phyloP scores from a whole-genome alignment of 2,329 filamentous ascomycete species.

The Botrytis porri region DNA sequence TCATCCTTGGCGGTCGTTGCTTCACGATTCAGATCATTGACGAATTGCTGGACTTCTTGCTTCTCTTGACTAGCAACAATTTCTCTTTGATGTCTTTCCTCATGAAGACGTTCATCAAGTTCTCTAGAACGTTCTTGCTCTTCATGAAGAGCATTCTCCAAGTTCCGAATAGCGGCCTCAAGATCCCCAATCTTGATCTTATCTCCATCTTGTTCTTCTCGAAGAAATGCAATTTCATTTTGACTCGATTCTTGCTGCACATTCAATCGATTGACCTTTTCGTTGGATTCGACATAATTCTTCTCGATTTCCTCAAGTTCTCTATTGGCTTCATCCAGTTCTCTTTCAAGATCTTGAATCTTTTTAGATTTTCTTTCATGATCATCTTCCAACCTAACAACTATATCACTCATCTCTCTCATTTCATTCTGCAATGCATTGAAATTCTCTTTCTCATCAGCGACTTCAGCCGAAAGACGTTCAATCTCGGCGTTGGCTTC shows the following conservation, averaged over 20 bases:
- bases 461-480: constrained; percentile 67
- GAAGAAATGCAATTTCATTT: constrained; percentile 88
- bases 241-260: constrained; percentile 93
- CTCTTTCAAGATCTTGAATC: constrained; percentile 79
- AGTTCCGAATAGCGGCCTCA: constrained; percentile 75
- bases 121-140: constrained; percentile 75
- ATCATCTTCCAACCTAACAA: constrained; percentile 86
- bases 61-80: constrained; percentile 85
- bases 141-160: constrained; percentile 77
- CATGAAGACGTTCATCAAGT: constrained; percentile 69
- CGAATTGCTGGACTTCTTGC: constrained; percentile 88
- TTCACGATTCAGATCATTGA: constrained; percentile 90
- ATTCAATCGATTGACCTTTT: constrained; percentile 81
- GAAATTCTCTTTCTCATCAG: constrained; percentile 80
- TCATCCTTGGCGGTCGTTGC: constrained; percentile 82
- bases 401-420: constrained; percentile 82
- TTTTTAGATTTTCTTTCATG: constrained; percentile 73
- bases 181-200: constrained; percentile 97
- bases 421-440: constrained; percentile 90
- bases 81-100: constrained; percentile 83
- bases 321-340: constrained; percentile 77
- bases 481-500: constrained; percentile 69
- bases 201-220: constrained; percentile 94
- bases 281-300: constrained; percentile 77
- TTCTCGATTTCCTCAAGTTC: constrained; percentile 85